phyloP scores from a whole-genome alignment of 768 basidiomycete species.

The Hebeloma cylindrosporum region DNA sequence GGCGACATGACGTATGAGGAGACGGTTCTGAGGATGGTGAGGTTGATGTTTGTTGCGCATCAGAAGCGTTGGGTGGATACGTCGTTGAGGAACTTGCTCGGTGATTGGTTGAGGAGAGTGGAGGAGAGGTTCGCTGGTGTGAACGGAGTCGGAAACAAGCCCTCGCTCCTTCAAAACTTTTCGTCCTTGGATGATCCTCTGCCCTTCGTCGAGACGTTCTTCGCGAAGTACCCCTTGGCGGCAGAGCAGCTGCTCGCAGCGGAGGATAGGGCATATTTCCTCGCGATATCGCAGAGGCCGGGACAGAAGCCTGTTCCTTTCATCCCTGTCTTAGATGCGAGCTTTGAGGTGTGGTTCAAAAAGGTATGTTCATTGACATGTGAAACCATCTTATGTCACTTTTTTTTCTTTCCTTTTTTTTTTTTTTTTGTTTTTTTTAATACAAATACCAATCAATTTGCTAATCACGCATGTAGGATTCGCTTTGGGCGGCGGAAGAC shows the following conservation, averaged over 20 bases:
- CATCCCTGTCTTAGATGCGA: slow-evolving; percentile 91
- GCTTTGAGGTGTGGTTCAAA: slow-evolving; percentile 99
- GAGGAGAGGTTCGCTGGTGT: slow-evolving; percentile 95
- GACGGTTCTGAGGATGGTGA: slow-evolving; percentile 85
- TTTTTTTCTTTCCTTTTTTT: slow-evolving; percentile 10
- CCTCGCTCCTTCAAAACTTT: slow-evolving; percentile 86
- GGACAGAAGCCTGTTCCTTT: slow-evolving; percentile 99
- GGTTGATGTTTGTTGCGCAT: slow-evolving; percentile 92
- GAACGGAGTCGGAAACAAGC: slow-evolving; percentile 70
- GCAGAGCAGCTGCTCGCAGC: slow-evolving; percentile 84
- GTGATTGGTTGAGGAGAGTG: slow-evolving; percentile 95
- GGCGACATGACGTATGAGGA: slow-evolving; percentile 99
- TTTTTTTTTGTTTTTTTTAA: slow-evolving; percentile 9
- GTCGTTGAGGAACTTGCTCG: slow-evolving; percentile 88
- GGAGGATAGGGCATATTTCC: slow-evolving; percentile 94
- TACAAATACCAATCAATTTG: slow-evolving; percentile 14
- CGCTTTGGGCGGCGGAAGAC: slow-evolving; percentile 96
- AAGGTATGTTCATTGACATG: slow-evolving; percentile 58
- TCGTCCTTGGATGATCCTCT: slow-evolving; percentile 78
- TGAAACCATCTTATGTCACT: too few species aligned
- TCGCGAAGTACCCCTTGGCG: slow-evolving; percentile 80
- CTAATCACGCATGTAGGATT: slow-evolving; percentile 70
- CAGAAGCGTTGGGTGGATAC: slow-evolving; percentile 92
- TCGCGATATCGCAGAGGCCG: slow-evolving; percentile 91
- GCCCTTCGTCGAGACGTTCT: slow-evolving; percentile 78